Conservation (phyloP, 345 rosid genomes). For the Psidium friedrichsthalianum region DNA sequence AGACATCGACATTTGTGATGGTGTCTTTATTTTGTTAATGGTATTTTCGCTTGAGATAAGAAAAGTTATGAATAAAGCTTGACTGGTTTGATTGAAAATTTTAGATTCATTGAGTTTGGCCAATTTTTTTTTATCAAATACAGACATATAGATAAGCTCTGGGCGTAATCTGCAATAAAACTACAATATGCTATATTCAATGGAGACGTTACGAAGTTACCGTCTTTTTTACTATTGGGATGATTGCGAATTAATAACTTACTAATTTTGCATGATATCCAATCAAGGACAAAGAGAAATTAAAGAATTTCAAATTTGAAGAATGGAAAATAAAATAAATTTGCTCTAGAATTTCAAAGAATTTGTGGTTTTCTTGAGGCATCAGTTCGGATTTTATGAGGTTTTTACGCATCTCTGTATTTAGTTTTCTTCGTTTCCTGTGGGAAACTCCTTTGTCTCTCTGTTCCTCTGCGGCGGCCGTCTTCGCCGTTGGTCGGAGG, state of each 20-base stretch:
- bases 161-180: not conserved
- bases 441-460: not conserved
- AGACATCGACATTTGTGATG: not conserved
- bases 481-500: not conserved
- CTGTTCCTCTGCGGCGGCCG: not conserved
- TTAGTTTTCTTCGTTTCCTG: not conserved
- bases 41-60: not conserved
- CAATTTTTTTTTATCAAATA: not conserved
- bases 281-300: not conserved
- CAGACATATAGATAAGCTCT: not conserved
- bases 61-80: fast-evolving
- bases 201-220: not conserved
- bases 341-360: not conserved
- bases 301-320: not conserved
- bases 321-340: not conserved
- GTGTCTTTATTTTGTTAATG: not conserved
- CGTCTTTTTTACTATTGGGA: not conserved
- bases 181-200: not conserved
- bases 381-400: not conserved
- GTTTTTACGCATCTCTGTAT: not conserved
- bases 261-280: not conserved
- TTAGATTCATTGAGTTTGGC: not conserved
- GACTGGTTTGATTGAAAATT: not conserved
- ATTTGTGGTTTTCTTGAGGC: not conserved
- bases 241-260: not conserved